These are phyloP conservation scores for Parathielavia appendiculata DNA, from an alignment of 495 filamentous ascomycete species.

Conservation along the genomic window DNA sequence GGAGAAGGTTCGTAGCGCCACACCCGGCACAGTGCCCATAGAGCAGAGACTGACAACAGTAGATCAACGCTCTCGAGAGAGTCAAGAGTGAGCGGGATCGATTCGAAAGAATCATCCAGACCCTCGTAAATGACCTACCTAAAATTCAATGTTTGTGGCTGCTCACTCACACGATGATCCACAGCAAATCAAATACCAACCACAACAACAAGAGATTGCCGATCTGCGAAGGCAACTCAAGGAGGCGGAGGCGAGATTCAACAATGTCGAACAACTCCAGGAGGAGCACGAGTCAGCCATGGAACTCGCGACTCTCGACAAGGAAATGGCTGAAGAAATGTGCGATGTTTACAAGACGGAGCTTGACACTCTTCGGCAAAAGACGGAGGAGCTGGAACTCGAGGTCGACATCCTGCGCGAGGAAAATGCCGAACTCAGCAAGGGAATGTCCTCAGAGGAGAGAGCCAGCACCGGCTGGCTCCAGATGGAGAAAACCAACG, in stretches of 20 bases:
- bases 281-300: constrained; percentile 77
- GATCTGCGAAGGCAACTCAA: constrained; percentile 72
- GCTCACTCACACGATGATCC: no score
- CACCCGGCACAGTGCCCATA: no score
- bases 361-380: constrained; percentile 67
- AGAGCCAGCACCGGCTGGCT: constrained; percentile 79
- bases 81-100: constrained; percentile 76
- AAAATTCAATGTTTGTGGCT: no score
- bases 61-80: constrained; percentile 67
- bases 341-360: constrained; percentile 76
- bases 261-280: constrained; percentile 65
- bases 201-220: constrained; percentile 73
- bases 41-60: no score
- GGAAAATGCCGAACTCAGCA: constrained; percentile 75
- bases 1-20: constrained; percentile 50
- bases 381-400: constrained; percentile 75
- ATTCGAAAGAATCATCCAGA: constrained; percentile 85
- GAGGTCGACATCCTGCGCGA: constrained; percentile 83
- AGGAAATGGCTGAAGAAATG: constrained; percentile 95
- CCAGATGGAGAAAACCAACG: constrained; percentile 85
- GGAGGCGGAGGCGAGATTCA: constrained; percentile 63
- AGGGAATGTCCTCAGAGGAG: constrained; percentile 85
- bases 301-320: constrained; percentile 84
- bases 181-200: constrained; percentile 73
- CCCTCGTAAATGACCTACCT: constrained; percentile 40